These are phyloP conservation scores for Neonectria magnoliae DNA, from an alignment of 2,329 filamentous ascomycete genomes.

Conservation along the genomic window DNA sequence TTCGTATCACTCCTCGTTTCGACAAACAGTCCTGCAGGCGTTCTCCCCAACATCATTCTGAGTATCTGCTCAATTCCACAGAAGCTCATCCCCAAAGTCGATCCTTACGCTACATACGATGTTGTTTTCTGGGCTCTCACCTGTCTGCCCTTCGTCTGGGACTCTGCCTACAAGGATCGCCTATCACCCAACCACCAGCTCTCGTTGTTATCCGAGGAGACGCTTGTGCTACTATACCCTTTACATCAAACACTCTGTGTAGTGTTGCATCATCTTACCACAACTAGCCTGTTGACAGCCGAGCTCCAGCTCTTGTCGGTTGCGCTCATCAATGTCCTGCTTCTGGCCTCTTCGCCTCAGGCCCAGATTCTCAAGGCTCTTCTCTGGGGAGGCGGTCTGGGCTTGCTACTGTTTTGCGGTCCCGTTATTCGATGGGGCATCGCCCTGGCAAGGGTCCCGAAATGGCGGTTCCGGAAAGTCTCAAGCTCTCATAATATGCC, in stretches of 20 bases:
- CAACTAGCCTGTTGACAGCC: constrained; percentile 85
- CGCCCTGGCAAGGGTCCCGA: constrained; percentile 85
- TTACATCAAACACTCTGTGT: constrained; percentile 81
- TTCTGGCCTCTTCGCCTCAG: constrained; percentile 84
- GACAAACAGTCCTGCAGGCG: constrained; percentile 65
- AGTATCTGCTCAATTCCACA: constrained; percentile 80
- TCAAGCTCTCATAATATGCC: constrained; percentile 49
- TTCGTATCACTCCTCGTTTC: constrained; percentile 81
- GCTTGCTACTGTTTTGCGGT: constrained; percentile 77
- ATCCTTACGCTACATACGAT: constrained; percentile 66
- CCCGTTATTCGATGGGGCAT: constrained; percentile 85
- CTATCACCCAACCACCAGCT: constrained; percentile 48
- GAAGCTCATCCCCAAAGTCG: constrained; percentile 73
- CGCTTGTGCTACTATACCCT: constrained; percentile 76
- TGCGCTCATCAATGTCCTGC: constrained; percentile 80
- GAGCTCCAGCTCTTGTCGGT: constrained; percentile 90
- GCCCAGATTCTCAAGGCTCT: constrained; percentile 85
- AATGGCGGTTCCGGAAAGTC: constrained; percentile 82
- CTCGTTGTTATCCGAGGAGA: constrained; percentile 62
- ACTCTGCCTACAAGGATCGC: constrained; percentile 27
- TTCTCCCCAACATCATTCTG: constrained; percentile 85
- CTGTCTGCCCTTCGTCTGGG: constrained; percentile 69
- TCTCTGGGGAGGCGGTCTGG: constrained; percentile 84
- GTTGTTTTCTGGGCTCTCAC: constrained; percentile 83
- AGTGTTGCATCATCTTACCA: constrained; percentile 82